phyloP scores from a whole-genome alignment of 2,329 filamentous ascomycete genomes.

The Claviceps purpurea region DNA sequence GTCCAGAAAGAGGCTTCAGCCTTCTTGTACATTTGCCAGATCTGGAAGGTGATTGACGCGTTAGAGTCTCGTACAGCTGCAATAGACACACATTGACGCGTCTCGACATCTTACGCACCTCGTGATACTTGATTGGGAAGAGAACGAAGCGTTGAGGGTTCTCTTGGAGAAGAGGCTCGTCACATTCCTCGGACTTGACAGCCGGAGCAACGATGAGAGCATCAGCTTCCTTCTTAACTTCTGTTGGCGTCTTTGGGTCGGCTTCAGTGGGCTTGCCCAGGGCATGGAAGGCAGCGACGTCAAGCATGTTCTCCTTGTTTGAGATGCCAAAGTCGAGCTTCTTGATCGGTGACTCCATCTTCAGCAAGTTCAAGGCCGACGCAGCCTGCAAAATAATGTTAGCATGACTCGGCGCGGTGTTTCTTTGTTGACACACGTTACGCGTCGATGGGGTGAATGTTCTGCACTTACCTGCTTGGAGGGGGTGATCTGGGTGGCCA shows the following conservation, averaged over 20 bases:
- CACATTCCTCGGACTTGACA: constrained; percentile 56
- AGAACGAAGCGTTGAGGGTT: constrained; percentile 94
- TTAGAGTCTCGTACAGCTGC: background rate
- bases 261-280: constrained; percentile 43
- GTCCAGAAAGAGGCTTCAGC: constrained; percentile 99
- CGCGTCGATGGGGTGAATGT: background rate
- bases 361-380: constrained; percentile 73
- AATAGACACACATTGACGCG: constrained; percentile 51
- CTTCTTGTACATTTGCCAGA: constrained; percentile 99
- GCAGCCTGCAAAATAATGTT: constrained; percentile 51
- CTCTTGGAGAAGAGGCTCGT: constrained; percentile 88
- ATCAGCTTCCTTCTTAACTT: constrained; percentile 21
- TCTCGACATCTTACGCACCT: constrained; percentile 59
- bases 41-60: constrained; percentile 37
- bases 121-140: constrained; percentile 98
- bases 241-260: constrained; percentile 44
- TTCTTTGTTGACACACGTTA: background rate
- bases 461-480: constrained; percentile 41
- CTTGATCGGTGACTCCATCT: constrained; percentile 88
- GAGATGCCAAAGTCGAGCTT: constrained; percentile 64
- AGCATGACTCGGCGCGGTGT: constrained; percentile 11
- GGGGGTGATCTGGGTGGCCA: constrained; percentile 59
- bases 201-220: constrained; percentile 31
- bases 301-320: constrained; percentile 70
- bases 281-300: constrained; percentile 34